These are phyloP conservation scores for Fagus crenata DNA, from an alignment of 306 rosid genomes.

Conservation along the genomic window DNA sequence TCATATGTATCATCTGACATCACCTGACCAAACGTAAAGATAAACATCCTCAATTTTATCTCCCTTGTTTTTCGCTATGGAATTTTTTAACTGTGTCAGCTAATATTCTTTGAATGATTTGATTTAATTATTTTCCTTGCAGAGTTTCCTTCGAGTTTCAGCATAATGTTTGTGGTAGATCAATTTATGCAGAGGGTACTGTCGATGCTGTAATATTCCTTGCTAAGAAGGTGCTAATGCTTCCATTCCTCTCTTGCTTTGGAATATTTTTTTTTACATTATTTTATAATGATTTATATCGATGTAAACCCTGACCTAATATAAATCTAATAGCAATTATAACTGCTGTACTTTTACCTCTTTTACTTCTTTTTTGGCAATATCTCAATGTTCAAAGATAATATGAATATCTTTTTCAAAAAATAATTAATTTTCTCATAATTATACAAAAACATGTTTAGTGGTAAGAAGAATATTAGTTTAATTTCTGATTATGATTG, in stretches of 20 bases:
- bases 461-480: neutral
- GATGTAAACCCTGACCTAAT: neutral
- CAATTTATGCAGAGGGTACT: slow-evolving; percentile 94
- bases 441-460: neutral
- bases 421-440: neutral
- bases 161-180: slow-evolving; percentile 94
- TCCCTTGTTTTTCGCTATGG: neutral
- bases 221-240: slow-evolving; percentile 66
- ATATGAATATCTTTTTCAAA: neutral
- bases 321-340: neutral
- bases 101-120: slow-evolving; percentile 2
- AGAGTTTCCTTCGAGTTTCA: slow-evolving; percentile 95
- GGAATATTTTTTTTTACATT: neutral
- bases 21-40: slow-evolving; percentile 75
- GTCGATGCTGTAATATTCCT: slow-evolving; percentile 81
- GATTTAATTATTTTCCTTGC: slow-evolving; percentile 21
- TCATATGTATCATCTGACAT: slow-evolving; percentile 83
- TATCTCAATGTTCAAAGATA: neutral
- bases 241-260: slow-evolving; percentile 24
- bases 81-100: neutral
- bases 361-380: neutral
- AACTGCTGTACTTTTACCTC: neutral
- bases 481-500: neutral
- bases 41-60: slow-evolving; percentile 20
- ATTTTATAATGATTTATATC: neutral